Base-by-base conservation (phyloP, 306 rosid species). In the Ormosia emarginata region DNA sequence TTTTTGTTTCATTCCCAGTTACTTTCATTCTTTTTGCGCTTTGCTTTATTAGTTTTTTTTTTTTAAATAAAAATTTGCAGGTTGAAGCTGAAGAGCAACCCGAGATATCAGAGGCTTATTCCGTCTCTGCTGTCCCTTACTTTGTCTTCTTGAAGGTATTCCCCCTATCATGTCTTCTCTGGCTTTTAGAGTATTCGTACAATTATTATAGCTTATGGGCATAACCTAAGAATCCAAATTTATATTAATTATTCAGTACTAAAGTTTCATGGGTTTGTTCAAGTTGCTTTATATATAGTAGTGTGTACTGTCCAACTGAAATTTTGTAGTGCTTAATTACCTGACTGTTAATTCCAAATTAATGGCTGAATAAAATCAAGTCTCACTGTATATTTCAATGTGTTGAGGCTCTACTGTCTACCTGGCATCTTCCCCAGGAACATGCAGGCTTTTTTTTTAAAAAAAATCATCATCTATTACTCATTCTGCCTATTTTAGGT, bases 1-100 rank as follows among this genome's bases (percentile, higher is more conserved):
- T 8, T 17, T 53, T 0, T 0, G 41, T 18, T 57, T n/a, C 6
- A 2, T 11, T 14, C 24, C 24, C 24, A 24, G 24, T 24, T 24
- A 24, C 1, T 24, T 24, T 24, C 24, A 24, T 47, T 3, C 3
- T 1, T 1, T 15, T 75, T 1, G 2, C 11, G 18, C 34, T 13
- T 6, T 64, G 46, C 6, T 65, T 37, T 4, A 64, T 15, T 36
- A 3, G 0, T 4, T 4, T 41, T 79, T 52, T 53, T 43, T 3
- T 52, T 34, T 3, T 18, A 40, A 11, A 50, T 66, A 30, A 2
- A 39, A 15, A 9, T 58, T 77, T 90, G 9, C 52, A 95, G 98
- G 97, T 90, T 67, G 99, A 95, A 88, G 99, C 98, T 71, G 99
- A 95, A 81, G 98, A 93, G 59, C 94, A 88, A 71, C 97, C 97